A percentile compares a stretch with the other conserved stretches of the same genome.
phyloP scores from a whole-genome alignment of 2,329 filamentous ascomycete genomes.

The Paracorniculantispora psalliotae region DNA sequence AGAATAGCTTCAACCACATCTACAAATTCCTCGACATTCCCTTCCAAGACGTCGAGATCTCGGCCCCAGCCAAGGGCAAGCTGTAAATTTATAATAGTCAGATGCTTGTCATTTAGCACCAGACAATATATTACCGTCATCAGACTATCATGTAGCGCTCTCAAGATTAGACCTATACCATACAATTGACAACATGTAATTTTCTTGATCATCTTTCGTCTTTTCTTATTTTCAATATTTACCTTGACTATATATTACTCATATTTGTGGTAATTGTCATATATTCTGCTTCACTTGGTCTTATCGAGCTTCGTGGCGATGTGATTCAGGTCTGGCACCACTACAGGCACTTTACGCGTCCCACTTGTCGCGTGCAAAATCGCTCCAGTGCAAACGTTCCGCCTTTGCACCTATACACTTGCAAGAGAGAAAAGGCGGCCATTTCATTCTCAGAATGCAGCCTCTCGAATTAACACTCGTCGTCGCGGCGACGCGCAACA shows the following conservation, averaged over 20 bases:
- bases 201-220: too few species aligned
- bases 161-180: too few species aligned
- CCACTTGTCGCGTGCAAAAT: constrained; percentile 7
- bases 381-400: not conserved
- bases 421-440: not conserved
- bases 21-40: constrained; percentile 61
- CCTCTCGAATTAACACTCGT: constrained; percentile 73
- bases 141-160: too few species aligned
- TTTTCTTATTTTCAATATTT: too few species aligned
- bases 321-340: not conserved
- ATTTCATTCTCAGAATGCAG: constrained; percentile 24
- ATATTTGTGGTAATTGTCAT: too few species aligned
- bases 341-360: not conserved
- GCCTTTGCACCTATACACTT: not conserved
- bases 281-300: too few species aligned
- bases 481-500: constrained; percentile 82
- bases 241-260: too few species aligned
- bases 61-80: constrained; percentile 21
- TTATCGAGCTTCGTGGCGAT: not conserved
- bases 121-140: too few species aligned
- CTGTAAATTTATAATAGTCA: too few species aligned
- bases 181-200: too few species aligned
- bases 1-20: constrained; percentile 58
- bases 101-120: too few species aligned
- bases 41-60: constrained; percentile 46